These are phyloP conservation scores for Pyrus bretschneideri DNA, from an alignment of 306 rosid genomes.

Conservation along the genomic window DNA sequence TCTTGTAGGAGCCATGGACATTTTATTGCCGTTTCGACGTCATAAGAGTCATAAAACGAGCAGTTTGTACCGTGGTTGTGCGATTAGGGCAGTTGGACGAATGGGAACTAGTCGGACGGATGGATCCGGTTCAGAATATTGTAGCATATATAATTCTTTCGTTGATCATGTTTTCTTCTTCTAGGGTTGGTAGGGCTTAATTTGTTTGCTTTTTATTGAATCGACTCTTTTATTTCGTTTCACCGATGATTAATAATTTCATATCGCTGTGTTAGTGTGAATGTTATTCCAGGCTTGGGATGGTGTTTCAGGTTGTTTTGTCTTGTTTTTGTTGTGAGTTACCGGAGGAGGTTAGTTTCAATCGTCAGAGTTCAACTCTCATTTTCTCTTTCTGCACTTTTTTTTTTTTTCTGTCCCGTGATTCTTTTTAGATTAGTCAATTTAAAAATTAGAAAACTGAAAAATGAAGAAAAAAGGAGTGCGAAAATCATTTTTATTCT, in stretches of 20 bases:
- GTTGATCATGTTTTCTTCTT: background rate
- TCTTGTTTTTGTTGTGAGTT: too few relatives aligned
- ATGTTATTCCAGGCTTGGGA: background rate
- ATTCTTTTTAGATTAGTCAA: too few relatives aligned
- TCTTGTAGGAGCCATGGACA: slow-evolving; percentile 18
- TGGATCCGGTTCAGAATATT: slow-evolving; percentile 22
- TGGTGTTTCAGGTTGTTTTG: too few relatives aligned
- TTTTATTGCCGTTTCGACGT: slow-evolving; percentile 7
- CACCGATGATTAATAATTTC: background rate
- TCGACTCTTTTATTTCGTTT: slow-evolving; percentile 2
- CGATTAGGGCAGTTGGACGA: slow-evolving; percentile 2
- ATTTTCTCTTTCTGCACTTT: background rate
- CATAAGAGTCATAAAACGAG: slow-evolving; percentile 12
- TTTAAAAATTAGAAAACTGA: too few relatives aligned
- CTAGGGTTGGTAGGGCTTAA: slow-evolving; percentile 13
- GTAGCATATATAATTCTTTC: slow-evolving; percentile 15
- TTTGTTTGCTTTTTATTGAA: slow-evolving; percentile 13
- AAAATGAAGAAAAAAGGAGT: too few relatives aligned
- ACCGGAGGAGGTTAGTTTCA: too few relatives aligned
- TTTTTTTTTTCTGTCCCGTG: background rate
- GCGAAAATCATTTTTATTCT: background rate
- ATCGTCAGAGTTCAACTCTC: background rate
- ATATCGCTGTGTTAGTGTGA: background rate
- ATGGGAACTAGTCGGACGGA: background rate
- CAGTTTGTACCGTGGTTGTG: slow-evolving; percentile 21